Evolutionary conservation across 1,139 yeast species (phyloP).

Genomic region (Tardiomyces digboiensis): DNA sequence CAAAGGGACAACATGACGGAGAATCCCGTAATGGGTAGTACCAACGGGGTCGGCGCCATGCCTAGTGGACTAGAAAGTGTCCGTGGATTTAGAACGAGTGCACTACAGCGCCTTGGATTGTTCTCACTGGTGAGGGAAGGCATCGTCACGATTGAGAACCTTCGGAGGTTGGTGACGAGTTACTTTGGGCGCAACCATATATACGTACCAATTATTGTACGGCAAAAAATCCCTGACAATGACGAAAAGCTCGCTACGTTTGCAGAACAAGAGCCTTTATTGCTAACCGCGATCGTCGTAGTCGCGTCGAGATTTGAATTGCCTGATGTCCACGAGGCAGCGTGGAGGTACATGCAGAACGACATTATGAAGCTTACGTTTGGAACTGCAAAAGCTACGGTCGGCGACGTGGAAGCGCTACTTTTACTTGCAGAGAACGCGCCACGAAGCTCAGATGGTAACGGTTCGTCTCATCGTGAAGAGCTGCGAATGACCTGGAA

Average conservation of each 20-base stretch:
- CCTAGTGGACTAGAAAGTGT: no score
- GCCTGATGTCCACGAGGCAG: slow-evolving; percentile 8
- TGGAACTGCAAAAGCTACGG: slow-evolving; percentile 9
- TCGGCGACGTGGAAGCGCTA: slow-evolving; percentile 14
- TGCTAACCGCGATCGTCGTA: slow-evolving; percentile 11
- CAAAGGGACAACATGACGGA: no score
- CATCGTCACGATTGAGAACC: slow-evolving; percentile 5
- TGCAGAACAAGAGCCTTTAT: slow-evolving; percentile 8
- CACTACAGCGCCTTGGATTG: slow-evolving; percentile 2
- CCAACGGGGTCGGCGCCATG: no score
- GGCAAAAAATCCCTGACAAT: slow-evolving; percentile 8
- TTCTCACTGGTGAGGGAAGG: slow-evolving; percentile 2
- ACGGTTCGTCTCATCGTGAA: not conserved
- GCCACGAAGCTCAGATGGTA: slow-evolving; percentile 5
- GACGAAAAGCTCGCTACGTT: slow-evolving; percentile 12
- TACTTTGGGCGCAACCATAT: slow-evolving; percentile 15
- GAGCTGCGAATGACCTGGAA: slow-evolving; percentile 12
- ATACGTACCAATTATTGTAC: slow-evolving; percentile 12
- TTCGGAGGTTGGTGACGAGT: slow-evolving; percentile 7
- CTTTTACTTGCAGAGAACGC: slow-evolving; percentile 14
- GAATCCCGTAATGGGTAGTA: no score
- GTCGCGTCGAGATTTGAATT: slow-evolving; percentile 12
- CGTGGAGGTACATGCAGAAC: slow-evolving; percentile 12
- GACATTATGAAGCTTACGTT: slow-evolving; percentile 7
- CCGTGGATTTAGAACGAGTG: not conserved